Percentiles rank a stretch among this genome's conserved stretches.
phyloP scores from a whole-genome alignment of 2,329 filamentous ascomycete species.

The Epichloe sp. region DNA sequence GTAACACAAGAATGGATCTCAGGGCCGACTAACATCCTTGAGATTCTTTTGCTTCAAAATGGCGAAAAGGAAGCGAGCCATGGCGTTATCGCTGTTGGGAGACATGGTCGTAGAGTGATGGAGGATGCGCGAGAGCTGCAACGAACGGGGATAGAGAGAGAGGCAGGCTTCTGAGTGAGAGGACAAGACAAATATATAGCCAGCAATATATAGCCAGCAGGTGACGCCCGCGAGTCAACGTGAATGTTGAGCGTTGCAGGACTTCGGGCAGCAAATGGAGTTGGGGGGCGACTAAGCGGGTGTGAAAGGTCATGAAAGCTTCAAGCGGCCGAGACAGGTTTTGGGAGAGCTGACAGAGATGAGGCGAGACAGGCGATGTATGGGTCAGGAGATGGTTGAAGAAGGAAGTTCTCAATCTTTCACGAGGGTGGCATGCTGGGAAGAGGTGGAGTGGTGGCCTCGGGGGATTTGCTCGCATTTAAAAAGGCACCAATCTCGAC shows the following conservation, averaged over 20 bases:
- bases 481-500: conserved; percentile 5
- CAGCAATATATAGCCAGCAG: conserved; percentile 1
- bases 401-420: not conserved
- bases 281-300: not conserved
- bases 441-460: not conserved
- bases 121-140: not conserved
- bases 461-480: conserved; percentile 4
- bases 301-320: not conserved
- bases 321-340: not conserved
- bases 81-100: conserved; percentile 41
- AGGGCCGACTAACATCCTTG: conserved; percentile 38
- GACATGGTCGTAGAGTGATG: conserved; percentile 25
- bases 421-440: not conserved
- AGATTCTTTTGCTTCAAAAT: conserved; percentile 47
- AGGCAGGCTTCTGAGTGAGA: not conserved
- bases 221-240: not conserved
- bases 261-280: not conserved
- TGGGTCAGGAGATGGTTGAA: not conserved
- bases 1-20: not conserved
- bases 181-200: not conserved
- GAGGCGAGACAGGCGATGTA: not conserved
- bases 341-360: not conserved
- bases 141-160: too few relatives aligned
- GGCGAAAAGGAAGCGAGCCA: conserved; percentile 45
- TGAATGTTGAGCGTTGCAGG: not conserved